Evolutionary conservation across 768 basidiomycete genomes (phyloP), one percentile per base, ranked within the genome.

Genomic region (Rhodotorula diobovata): DNA sequence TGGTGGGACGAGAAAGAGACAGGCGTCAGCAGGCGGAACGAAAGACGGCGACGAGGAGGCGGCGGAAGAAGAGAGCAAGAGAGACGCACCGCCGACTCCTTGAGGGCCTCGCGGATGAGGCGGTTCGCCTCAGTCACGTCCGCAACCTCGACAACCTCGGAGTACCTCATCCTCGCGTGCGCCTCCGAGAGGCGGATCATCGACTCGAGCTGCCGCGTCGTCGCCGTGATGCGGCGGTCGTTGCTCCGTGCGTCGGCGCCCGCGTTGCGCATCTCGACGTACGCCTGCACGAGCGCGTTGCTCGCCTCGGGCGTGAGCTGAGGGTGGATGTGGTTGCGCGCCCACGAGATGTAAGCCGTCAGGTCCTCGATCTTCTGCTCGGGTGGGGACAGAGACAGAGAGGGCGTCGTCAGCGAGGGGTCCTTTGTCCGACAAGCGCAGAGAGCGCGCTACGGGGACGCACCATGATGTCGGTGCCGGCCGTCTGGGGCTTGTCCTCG

Each of bases 161-260:
- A 89, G 80, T 96, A 89, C 1, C 93, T 86, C 96, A 98, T 97
- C 43, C 94, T 86, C 9, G 96, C 94, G 79, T 99, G 96, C 1
- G 90, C 96, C 81, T 99, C 96, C 0, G 90, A 89, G 37, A 99
- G 86, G 11, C 78, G 75, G 77, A 99, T 96, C 87, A 99, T 91
- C 76, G 89, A 90, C 81, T 99, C 96, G 25, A 99, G 86, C 80
- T 99, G 95, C 60, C 96, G 87, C 0, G 96, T 98, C 43, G 96
- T 98, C 1, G 96, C 96, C 0, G 96, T 99, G 80, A 99, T 99
- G 21, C 95, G 88, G 79, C 91, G 91, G 81, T 98, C 95, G 70
- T 86, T 86, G 2, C 87, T 86, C 28, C 92, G 88, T 3, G 92
- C 88, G 79, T 98, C 95, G 65, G 89, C 78, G 32, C 95, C 95